Base-by-base conservation (phyloP, 2,329 filamentous ascomycete species). In the Cladosporium sp. region DNA sequence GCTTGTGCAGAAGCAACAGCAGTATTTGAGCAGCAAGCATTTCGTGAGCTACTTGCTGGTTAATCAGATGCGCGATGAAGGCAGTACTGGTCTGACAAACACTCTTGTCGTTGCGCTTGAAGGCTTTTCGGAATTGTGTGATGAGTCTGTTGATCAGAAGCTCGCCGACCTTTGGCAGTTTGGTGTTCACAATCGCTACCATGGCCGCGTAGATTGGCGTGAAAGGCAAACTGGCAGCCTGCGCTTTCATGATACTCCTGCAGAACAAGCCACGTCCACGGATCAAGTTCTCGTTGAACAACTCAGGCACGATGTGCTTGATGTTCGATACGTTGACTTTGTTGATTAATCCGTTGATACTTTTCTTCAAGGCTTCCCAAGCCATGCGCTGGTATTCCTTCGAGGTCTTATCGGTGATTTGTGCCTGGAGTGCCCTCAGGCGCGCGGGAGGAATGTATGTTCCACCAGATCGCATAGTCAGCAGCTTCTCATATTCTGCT, bases 321-420 rank as follows among this genome's bases (percentile, higher is more conserved):
- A 99, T 98, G 78, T 99, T 99, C 37, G 91, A 92, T 65, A 94
- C 91, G 80, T 98, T 98, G 83, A 97, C 91, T 83, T 99, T 99
- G 85, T 99, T 99, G 85, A 99, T 97, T 70, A 99, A 82, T 72
- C 95, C 95, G 77, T 99, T 98, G 80, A 99, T 97, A 58, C 91
- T 95, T 83, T 99, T 99, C 83, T 99, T 99, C 75, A 99, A 82
- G 14, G 94, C 94, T 80, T 99, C 95, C 95, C 95, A 99, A 10
- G 93, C 93, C 92, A 99, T 96, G 73, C 95, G 91, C 85, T 98
- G 95, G 77, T 97, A 98, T 80, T 98, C 95, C 79, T 97, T 96
- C 79, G 90, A 96, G 64, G 86, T 89, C 83, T 96, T 97, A 81
- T 99, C 95, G 68, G 93, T 97, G 78, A 99, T 97, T 80, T 97